A percentile compares a stretch with the other conserved stretches of the same genome.
These are phyloP conservation scores for Paxillus rubicundulus DNA, from an alignment of 768 basidiomycete genomes.

Conservation along the genomic window DNA sequence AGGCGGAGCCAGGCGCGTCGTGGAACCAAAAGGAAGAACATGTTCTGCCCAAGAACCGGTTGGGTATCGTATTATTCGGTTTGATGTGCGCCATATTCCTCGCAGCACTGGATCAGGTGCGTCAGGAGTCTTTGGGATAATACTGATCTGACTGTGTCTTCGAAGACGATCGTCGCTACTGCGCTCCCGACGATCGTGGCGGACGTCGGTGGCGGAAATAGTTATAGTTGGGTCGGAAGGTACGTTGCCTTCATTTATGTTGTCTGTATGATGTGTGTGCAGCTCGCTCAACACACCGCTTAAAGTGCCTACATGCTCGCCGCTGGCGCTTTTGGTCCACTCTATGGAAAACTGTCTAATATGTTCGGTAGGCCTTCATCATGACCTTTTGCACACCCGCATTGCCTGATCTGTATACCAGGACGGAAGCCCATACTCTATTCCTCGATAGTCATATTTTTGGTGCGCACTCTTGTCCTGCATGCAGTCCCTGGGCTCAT, in stretches of 20 bases:
- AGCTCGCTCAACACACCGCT: not conserved
- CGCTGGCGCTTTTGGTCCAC: constrained; percentile 61
- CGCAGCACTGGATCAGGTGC: constrained; percentile 62
- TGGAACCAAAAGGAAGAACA: constrained; percentile 58
- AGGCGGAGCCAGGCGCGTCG: constrained; percentile 43
- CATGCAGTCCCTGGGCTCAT: not conserved
- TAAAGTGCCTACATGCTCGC: constrained; percentile 71
- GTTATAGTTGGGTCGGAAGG: constrained; percentile 77
- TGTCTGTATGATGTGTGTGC: not conserved
- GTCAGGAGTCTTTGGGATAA: constrained; percentile 1
- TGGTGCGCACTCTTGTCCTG: constrained; percentile 41
- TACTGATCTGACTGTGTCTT: not conserved
- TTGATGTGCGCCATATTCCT: constrained; percentile 30
- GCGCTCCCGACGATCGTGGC: constrained; percentile 73
- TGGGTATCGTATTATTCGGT: constrained; percentile 26
- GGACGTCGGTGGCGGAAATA: constrained; percentile 59
- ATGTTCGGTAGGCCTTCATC: constrained; percentile 46
- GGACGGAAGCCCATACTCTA: too few relatives aligned
- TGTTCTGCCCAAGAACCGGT: constrained; percentile 40
- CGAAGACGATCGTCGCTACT: constrained; percentile 65
- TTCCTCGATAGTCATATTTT: constrained; percentile 53
- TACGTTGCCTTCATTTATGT: constrained; percentile 22
- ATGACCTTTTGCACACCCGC: constrained; percentile 5
- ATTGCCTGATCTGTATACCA: too few relatives aligned
- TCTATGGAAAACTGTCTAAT: constrained; percentile 80